Evolutionary conservation across 2,329 filamentous ascomycete genomes (phyloP), one percentile per base, ranked within the genome.

Genomic region (Neospermospora avenae): DNA sequence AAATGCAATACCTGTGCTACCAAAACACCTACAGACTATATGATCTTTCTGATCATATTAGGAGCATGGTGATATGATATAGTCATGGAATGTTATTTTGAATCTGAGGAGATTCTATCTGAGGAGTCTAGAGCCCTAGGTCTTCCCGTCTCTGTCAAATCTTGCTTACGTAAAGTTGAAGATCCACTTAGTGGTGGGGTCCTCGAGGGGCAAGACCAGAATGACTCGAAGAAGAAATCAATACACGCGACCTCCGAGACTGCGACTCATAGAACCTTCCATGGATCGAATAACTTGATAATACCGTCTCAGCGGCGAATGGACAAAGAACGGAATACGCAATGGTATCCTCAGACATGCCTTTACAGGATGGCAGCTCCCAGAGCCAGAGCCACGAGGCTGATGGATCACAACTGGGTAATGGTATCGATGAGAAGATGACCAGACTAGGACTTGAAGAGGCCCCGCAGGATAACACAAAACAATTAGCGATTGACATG

Each of bases 401-500:
- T 58, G 59, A 55, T 55, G 51, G 13, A 10, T 41, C 49, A 18
- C 59, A 61, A 42, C 44, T 42, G 28, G 24, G 28, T 11, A 24
- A 61, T 10, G 16, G 14, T 4, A 20, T 61, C 18, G 42, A 58
- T 35, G 55, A 55, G 28, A 55, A 58, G 13, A 54, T 58, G 22
- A 20, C 51, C 18, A 45, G 35, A 16, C 37, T 55, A 13, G 48
- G 58, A 4, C 46, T 46, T 37, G 56, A 58, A 28, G 34, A 53
- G 41, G 28, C 57, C 46, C 46, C 45, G 44, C 59, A 60, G 22
- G 48, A 51, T 53, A 59, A 60, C 20, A 61, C 56, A n/a, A 55
- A 57, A 37, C 57, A 20, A 44, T 51, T 66, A 52, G 64, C 65
- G 24, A 39, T 63, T 39, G 67, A 70, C 20, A 67, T 75, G 48